Evolutionary conservation across 2,329 filamentous ascomycete genomes (phyloP), one percentile per base, ranked within the genome.

Genomic region (Trichophyton benhamiae): DNA sequence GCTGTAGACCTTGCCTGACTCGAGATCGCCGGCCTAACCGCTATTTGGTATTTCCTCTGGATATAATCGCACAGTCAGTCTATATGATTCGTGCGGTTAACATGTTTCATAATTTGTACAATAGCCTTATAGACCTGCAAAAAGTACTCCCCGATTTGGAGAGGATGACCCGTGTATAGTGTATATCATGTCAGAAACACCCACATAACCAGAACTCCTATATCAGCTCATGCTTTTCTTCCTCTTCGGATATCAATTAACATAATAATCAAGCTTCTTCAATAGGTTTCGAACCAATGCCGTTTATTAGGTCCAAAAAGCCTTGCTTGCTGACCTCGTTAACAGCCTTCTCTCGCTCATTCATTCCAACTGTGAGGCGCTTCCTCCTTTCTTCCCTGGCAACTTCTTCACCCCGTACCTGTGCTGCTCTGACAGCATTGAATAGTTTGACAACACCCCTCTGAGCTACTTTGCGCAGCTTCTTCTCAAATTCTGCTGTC

Each of bases 271-370:
- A 55, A 20, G 75, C 75, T 66, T 77, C 75, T 65, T 77, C 74
- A 38, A 77, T 76, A 60, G 70, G 76, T 72, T 76, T 81, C 73
- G 66, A 80, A 74, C 71, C 82, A 78, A 77, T 76, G 13, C 80
- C 79, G 48, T 80, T 80, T 72, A 99, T 96, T 73, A 97, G 76
- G 64, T 97, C 92, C 73, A 99, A 75, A 77, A 97, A 99, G 0
- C 92, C 91, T 77, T 96, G 89, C 78, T 95, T 95, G 73, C 88
- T 95, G 86, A 99, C 94, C 79, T 97, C 91, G 66, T 89, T 94
- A 59, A 95, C 82, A 77, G 87, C 91, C 76, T 95, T 90, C 75
- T 95, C 87, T 66, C 90, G 84, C 74, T 88, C 84, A 64, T 82
- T 83, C 69, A 90, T 84, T 1, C 92, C 92, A 36, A 96, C 82